Percentiles rank a stretch among this genome's conserved stretches.
Conservation (phyloP, 805 yeast genomes). For the Kuraishia cidri region DNA sequence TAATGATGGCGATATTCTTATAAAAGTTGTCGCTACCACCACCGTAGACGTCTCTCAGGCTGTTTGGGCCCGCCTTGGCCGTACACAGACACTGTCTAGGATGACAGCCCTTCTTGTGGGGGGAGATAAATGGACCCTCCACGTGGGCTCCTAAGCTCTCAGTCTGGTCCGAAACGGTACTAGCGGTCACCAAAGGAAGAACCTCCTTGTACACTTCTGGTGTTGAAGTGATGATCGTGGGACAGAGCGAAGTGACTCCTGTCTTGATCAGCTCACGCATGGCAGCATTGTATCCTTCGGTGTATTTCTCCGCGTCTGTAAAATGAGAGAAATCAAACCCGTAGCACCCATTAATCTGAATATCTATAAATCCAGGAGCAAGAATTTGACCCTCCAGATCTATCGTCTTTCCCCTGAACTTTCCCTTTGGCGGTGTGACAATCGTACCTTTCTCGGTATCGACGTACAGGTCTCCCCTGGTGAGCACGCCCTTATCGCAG, state of each 20-base stretch:
- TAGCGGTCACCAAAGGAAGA: conserved; percentile 30
- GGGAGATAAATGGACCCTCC: conserved; percentile 50
- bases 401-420: conserved; percentile 14
- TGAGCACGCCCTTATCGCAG: conserved; percentile 29
- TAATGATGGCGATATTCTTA: conserved; percentile 24
- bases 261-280: conserved; percentile 37
- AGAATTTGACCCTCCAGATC: conserved; percentile 38
- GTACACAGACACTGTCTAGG: conserved; percentile 33
- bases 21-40: conserved; percentile 19
- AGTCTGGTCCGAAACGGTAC: conserved; percentile 21
- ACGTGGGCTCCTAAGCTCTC: conserved; percentile 51
- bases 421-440: conserved; percentile 15
- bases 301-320: conserved; percentile 23
- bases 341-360: conserved; percentile 49
- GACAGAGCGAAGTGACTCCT: conserved; percentile 48
- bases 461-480: conserved; percentile 30
- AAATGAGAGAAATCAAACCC: conserved; percentile 42
- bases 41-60: conserved; percentile 27
- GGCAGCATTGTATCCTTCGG: conserved; percentile 27
- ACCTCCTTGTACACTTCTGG: conserved; percentile 38
- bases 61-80: conserved; percentile 21
- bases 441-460: conserved; percentile 33
- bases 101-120: conserved; percentile 41
- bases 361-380: conserved; percentile 49
- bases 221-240: conserved; percentile 45